Evolutionary conservation across 768 basidiomycete genomes (phyloP).

Genomic region (Kockovaella imperatae): DNA sequence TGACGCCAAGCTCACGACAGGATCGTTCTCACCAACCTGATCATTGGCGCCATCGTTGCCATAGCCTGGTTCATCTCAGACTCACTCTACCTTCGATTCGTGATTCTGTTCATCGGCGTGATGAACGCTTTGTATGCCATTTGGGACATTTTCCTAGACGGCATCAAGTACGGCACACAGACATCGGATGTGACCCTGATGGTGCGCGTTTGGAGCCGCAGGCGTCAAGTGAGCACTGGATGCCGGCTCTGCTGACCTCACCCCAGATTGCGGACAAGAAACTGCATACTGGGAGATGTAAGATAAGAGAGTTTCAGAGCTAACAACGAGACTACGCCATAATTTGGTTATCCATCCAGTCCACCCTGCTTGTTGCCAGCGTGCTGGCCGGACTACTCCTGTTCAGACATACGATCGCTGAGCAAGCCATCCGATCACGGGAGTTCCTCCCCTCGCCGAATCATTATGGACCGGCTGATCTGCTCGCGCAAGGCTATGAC

Average conservation of each 20-base stretch:
- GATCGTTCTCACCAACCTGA: constrained; percentile 6
- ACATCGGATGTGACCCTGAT: constrained; percentile 21
- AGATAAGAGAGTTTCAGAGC: not conserved
- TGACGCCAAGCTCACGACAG: not conserved
- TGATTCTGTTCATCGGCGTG: constrained; percentile 30
- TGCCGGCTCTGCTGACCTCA: not conserved
- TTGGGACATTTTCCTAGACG: constrained; percentile 30
- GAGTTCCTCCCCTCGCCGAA: constrained; percentile 21
- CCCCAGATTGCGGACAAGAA: not conserved
- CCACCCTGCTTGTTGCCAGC: constrained; percentile 11
- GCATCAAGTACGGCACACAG: constrained; percentile 13
- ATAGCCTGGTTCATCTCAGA: constrained; percentile 22
- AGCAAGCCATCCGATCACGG: constrained; percentile 26
- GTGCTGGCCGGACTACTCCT: constrained; percentile 13
- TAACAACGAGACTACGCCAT: constrained; percentile 17
- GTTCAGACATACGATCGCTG: constrained; percentile 16
- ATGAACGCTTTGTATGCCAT: constrained; percentile 29
- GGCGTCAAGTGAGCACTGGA: not conserved
- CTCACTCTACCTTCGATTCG: constrained; percentile 29
- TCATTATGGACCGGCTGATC: constrained; percentile 22
- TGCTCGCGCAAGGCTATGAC: no score
- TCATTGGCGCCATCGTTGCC: constrained; percentile 6
- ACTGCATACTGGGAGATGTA: not conserved
- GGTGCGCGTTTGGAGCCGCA: constrained; percentile 6
- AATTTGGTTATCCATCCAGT: constrained; percentile 17